These are phyloP conservation scores for Musa acuminata DNA, from an alignment of 176 grass and related monocot species.

Conservation along the genomic window DNA sequence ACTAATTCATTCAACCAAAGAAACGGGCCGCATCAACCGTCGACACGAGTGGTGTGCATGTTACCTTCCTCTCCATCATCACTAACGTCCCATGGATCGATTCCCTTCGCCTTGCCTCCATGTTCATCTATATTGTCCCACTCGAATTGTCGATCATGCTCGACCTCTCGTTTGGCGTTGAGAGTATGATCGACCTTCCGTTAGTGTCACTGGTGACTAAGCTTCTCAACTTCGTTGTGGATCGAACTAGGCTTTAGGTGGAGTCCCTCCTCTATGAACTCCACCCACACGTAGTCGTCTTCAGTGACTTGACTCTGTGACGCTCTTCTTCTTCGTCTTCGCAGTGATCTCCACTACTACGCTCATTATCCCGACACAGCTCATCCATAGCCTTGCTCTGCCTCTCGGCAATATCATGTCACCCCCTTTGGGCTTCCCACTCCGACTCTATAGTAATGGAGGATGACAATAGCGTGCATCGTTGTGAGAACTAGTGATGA, in stretches of 20 bases:
- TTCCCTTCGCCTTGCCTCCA: slow-evolving; percentile 10
- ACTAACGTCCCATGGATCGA: slow-evolving; percentile 20
- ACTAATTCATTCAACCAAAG: too few relatives aligned
- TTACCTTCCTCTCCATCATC: slow-evolving; percentile 31
- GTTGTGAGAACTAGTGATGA: too few relatives aligned
- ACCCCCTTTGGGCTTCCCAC: slow-evolving; percentile 15
- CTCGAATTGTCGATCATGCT: slow-evolving; percentile 21
- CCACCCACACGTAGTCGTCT: slow-evolving; percentile 26
- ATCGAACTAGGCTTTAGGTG: slow-evolving; percentile 34
- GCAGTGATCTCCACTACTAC: slow-evolving; percentile 16
- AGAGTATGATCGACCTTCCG: too few relatives aligned
- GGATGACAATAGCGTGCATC: too few relatives aligned
- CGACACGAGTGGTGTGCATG: not conserved
- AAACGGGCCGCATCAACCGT: too few relatives aligned
- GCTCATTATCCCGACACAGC: slow-evolving; percentile 10
- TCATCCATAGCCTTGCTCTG: not conserved
- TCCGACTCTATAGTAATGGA: not conserved
- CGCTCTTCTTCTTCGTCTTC: slow-evolving; percentile 22
- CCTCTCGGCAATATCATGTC: slow-evolving; percentile 5
- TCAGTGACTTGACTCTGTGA: not conserved
- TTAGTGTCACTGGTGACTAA: slow-evolving; percentile 13
- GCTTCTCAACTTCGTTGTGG: slow-evolving; percentile 37
- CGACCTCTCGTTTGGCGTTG: slow-evolving; percentile 18
- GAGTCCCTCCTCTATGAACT: slow-evolving; percentile 15
- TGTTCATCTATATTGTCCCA: not conserved